Evolutionary conservation across 192 early-diverging fungal species (phyloP), one percentile per base, ranked within the genome.

Genomic region (Ambispora gerdemannii): DNA sequence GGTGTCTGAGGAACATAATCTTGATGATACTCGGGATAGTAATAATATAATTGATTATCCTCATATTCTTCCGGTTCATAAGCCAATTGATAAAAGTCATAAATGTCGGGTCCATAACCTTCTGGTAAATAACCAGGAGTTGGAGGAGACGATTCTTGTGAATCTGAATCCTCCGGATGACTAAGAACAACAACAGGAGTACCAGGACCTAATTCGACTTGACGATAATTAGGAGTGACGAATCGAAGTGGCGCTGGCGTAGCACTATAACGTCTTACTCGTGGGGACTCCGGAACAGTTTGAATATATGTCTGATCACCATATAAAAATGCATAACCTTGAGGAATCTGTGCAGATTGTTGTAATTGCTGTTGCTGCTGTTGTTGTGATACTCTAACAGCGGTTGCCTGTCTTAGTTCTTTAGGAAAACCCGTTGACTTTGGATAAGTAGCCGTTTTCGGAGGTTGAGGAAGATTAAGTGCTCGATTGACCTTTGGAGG

Each of bases 141-240:
- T 31, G 68, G 68, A 30, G 68, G 68, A 19, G 68, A 70, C 17
- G 68, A 70, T 38, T 36, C 68, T 59, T 70, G 68, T 19, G 68
- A 70, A 59, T 70, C 68, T 43, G 68, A 70, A 59, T 70, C 68
- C 4, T 70, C 68, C 19, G 68, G 68, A 70, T 70, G 68, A 70
- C 55, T 70, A 22, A 70, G 56, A 38, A 70, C 68, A 19, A 70
- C 68, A 8, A 70, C 68, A 49, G 68, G 55, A 27, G 68, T 70
- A 27, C 68, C 68, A 8, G 35, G 35, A 30, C 55, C 36, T 17
- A 59, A 32, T 59, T 70, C 50, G 43, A 59, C 52, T 59, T 70
- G 67, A 70, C 55, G 68, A 70, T 59, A 70, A 33, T 70, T 52
- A 24, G 34, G 8, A 6, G 53, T 7, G 17, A 59, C 35, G 28